Evolutionary conservation across 192 early-diverging fungal genomes (phyloP).

Genomic region (Entrophospora sp.): DNA sequence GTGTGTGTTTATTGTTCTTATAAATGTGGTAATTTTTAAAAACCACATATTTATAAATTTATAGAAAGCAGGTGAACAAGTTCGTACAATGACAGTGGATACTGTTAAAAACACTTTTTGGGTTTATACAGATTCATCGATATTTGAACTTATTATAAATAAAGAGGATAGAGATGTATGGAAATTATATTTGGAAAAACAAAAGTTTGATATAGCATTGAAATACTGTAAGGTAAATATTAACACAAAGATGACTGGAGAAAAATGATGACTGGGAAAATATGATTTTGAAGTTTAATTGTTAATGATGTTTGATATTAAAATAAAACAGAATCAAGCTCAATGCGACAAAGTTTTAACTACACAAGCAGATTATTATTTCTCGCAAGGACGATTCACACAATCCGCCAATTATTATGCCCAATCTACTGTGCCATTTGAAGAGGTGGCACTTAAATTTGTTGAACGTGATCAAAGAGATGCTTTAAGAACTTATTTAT

Average conservation of each 20-base stretch:
- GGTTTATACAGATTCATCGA: constrained; percentile 74
- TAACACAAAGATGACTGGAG: too few species aligned
- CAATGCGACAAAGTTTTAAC: constrained; percentile 73
- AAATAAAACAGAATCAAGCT: constrained; percentile 54
- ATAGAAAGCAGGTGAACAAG: constrained; percentile 50
- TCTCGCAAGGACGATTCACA: constrained; percentile 59
- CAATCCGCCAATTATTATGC: constrained; percentile 85
- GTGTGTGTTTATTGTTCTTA: too few species aligned
- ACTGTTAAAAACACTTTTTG: constrained; percentile 78
- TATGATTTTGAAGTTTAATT: too few species aligned
- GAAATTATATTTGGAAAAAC: constrained; percentile 76
- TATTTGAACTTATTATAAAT: constrained; percentile 84
- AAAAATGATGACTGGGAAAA: too few species aligned
- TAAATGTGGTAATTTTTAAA: too few species aligned
- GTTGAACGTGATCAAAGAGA: constrained; percentile 60
- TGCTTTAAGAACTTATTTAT: constrained; percentile 72
- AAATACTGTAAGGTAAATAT: constrained; percentile 60
- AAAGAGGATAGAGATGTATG: constrained; percentile 95
- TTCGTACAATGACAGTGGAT: constrained; percentile 68
- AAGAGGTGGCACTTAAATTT: constrained; percentile 86
- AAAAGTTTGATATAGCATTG: constrained; percentile 76
- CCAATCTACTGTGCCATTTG: constrained; percentile 69
- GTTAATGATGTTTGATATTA: too few species aligned
- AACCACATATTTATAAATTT: too few species aligned
- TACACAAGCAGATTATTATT: constrained; percentile 83